Percentiles rank a stretch among this genome's conserved stretches.
phyloP scores from a whole-genome alignment of 2,329 filamentous ascomycete species.

The Parascedosporium putredinis region DNA sequence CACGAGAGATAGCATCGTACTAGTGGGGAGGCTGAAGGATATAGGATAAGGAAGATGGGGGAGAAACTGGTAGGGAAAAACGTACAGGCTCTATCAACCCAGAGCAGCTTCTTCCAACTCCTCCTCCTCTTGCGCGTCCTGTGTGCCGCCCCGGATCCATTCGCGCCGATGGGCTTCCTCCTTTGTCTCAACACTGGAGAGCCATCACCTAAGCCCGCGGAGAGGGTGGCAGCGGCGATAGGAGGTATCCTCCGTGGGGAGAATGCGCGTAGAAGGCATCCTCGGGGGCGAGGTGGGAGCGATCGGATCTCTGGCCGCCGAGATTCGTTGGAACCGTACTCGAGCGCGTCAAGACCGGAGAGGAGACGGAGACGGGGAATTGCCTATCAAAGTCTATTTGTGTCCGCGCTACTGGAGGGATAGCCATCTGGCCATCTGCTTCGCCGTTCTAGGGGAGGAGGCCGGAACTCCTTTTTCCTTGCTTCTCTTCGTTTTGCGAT shows the following conservation, averaged over 20 bases:
- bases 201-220: conserved; percentile 13
- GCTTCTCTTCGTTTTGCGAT: too few species aligned
- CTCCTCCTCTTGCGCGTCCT: conserved; percentile 58
- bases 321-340: conserved; percentile 26
- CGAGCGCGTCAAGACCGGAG: conserved; percentile 24
- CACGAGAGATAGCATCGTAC: too few species aligned
- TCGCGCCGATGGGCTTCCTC: conserved; percentile 22
- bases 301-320: conserved; percentile 33
- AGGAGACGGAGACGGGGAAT: conserved; percentile 9
- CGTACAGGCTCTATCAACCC: conserved; percentile 92
- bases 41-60: conserved; percentile 34
- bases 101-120: conserved; percentile 90
- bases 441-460: background rate
- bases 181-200: conserved; percentile 14
- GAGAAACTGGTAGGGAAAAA: conserved; percentile 25
- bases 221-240: conserved; percentile 11
- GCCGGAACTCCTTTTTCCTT: background rate
- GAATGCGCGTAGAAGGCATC: conserved; percentile 64
- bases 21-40: too few species aligned
- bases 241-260: conserved; percentile 30
- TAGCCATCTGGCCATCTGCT: conserved; percentile 3
- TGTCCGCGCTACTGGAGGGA: conserved; percentile 7
- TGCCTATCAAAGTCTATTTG: conserved; percentile 12
- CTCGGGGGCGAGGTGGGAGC: conserved; percentile 67
- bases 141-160: conserved; percentile 49